Base-by-base conservation (phyloP, 75 land plant genomes). In the Sequoia sempervirens region DNA sequence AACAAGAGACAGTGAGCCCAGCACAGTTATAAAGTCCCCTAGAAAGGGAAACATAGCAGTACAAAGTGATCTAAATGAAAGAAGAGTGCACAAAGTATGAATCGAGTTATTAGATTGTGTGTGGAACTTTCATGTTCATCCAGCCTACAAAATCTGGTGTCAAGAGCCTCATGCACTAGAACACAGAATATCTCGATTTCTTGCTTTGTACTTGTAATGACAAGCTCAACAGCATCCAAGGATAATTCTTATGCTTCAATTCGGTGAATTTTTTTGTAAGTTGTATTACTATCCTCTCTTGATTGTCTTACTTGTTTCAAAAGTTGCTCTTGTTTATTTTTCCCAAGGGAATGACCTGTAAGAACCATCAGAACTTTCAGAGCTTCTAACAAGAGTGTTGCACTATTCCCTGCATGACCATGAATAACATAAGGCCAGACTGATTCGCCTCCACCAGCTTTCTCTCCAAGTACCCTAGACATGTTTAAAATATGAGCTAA, bases 401-500 rank as follows among this genome's bases (percentile, higher is more conserved):
- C 93, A 79, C 89, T 85, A 85, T 92, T 89, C 38, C 93, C 96
- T 70, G 96, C 96, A 93, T 95, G 96, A 3, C 96, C 96, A 83
- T 95, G 96, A 84, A 95, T 90, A 43, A 95, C 96, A 84, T 95
- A 92, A 52, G 96, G 96, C 96, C 96, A 95, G 14, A 95, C 89
- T n/a, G 92, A 91, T 13, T 92, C 89, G 0, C 96, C 96, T 4
- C 85, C 86, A 17, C 93, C 93, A 81, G 92, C 89, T 84, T 93
- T 93, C 73, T 95, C 96, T 32, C 95, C 92, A 58, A 95, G 78
- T 34, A 89, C 95, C 74, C 85, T 86, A 13, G 95, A 89, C 96
- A 95, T 93, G 79, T 93, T 95, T 1, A 92, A 76, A 56, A 93
- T 86, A 81, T 95, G 96, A 64, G 93, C 86, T 28, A 95, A 72